Conservation (phyloP, 2,329 filamentous ascomycete genomes). For the Akanthomyces lecanii region DNA sequence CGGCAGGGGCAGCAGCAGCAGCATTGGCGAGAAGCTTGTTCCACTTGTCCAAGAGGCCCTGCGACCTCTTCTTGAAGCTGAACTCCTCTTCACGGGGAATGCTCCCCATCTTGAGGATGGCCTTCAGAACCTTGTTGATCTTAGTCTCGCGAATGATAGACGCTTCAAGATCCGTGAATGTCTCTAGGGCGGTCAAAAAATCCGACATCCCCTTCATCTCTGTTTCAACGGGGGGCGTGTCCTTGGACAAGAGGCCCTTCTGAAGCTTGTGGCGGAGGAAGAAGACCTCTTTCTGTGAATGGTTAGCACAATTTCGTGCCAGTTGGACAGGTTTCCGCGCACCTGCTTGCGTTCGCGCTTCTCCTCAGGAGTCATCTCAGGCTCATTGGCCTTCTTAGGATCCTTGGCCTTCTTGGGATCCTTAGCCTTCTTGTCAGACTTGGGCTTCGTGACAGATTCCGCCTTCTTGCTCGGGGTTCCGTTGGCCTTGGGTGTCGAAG, state of each 20-base stretch:
- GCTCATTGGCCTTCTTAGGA: constrained; percentile 51
- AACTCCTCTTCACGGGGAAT: constrained; percentile 89
- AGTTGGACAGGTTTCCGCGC: constrained; percentile 23
- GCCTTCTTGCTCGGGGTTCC: constrained; percentile 56
- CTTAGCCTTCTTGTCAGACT: constrained; percentile 53
- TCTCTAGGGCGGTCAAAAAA: constrained; percentile 76
- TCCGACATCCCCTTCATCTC: constrained; percentile 78
- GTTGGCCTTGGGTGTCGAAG: constrained; percentile 67
- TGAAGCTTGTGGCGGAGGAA: constrained; percentile 94
- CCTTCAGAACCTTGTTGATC: constrained; percentile 98
- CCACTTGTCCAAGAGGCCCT: constrained; percentile 80
- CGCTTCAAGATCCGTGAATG: constrained; percentile 73
- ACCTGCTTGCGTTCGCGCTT: constrained; percentile 57
- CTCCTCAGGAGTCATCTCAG: constrained; percentile 55
- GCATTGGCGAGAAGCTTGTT: constrained; percentile 72
- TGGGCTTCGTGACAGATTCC: constrained; percentile 51
- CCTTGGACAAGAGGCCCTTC: constrained; percentile 83
- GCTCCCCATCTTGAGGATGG: constrained; percentile 78
- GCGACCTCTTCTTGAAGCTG: constrained; percentile 80
- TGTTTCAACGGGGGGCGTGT: constrained; percentile 79
- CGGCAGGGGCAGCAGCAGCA: constrained; percentile 33
- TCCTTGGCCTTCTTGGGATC: constrained; percentile 53
- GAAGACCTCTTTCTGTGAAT: constrained; percentile 66
- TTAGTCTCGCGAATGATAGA: constrained; percentile 87
- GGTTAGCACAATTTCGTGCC: constrained; percentile 29